A percentile compares a stretch with the other conserved stretches of the same genome.
Evolutionary conservation across 2,329 filamentous ascomycete genomes (phyloP).

Genomic region (Alternaria atra): DNA sequence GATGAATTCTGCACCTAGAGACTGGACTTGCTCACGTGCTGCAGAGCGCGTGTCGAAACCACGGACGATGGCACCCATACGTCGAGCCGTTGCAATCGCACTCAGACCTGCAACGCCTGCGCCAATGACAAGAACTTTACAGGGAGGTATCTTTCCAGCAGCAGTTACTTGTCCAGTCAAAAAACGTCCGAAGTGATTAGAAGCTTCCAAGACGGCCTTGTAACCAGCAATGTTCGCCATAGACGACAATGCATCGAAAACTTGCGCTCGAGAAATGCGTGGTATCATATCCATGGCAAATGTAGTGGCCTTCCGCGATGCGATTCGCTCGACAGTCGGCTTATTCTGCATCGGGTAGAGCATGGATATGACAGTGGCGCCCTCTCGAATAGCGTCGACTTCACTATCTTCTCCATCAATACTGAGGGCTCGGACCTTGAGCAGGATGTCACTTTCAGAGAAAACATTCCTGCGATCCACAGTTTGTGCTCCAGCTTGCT

Average conservation of each 20-base stretch:
- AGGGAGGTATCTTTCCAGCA: constrained; percentile 84
- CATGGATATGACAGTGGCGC: constrained; percentile 81
- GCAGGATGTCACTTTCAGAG: constrained; percentile 77
- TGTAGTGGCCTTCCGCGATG: constrained; percentile 73
- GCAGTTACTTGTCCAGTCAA: constrained; percentile 90
- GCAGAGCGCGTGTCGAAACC: constrained; percentile 93
- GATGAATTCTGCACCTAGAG: constrained; percentile 87
- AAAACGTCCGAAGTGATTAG: constrained; percentile 88
- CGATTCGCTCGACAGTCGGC: constrained; percentile 75
- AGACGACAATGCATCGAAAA: constrained; percentile 87
- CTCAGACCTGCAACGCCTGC: constrained; percentile 88
- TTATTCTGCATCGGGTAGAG: constrained; percentile 84
- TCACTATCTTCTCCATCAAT: constrained; percentile 68
- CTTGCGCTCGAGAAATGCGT: constrained; percentile 85
- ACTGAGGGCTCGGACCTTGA: constrained; percentile 83
- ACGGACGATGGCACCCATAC: constrained; percentile 87
- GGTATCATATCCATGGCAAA: constrained; percentile 96
- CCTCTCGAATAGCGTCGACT: constrained; percentile 71
- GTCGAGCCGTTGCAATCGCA: constrained; percentile 83
- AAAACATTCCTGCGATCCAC: constrained; percentile 76
- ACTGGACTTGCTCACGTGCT: constrained; percentile 88
- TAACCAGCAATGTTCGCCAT: constrained; percentile 97
- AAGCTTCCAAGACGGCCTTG: constrained; percentile 88
- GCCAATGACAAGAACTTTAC: constrained; percentile 89
- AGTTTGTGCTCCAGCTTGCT: constrained; percentile 78